Evolutionary conservation across 225 moss, liverwort and hornwort genomes (phyloP).

Genomic region (Takakia lepidozioides): DNA sequence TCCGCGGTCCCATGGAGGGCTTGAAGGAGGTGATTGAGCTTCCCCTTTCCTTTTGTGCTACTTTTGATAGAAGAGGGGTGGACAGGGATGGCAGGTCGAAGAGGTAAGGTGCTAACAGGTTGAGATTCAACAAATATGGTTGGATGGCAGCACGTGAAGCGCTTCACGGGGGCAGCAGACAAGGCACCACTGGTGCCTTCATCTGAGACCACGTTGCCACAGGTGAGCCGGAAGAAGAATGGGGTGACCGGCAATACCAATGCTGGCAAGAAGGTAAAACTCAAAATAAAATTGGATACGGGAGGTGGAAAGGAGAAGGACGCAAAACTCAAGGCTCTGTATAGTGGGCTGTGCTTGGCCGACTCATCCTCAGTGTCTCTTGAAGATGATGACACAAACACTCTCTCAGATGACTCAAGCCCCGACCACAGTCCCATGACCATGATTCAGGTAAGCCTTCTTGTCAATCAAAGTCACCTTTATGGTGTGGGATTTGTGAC

Average conservation of each 20-base stretch:
- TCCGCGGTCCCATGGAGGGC: constrained; percentile 39
- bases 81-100: constrained; percentile 4
- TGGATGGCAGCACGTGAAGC: constrained; percentile 67
- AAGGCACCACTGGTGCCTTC: background rate
- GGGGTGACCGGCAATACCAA: constrained; percentile 25
- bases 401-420: constrained; percentile 62
- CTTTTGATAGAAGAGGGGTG: constrained; percentile 4
- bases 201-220: constrained; percentile 9
- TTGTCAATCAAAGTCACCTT: background rate
- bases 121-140: too few relatives aligned
- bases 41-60: constrained; percentile 4
- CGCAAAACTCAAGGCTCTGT: constrained; percentile 55
- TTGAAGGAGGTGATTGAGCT: constrained; percentile 61
- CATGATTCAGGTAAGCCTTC: constrained; percentile 70
- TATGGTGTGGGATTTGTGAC: background rate
- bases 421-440: constrained; percentile 74
- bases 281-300: constrained; percentile 34
- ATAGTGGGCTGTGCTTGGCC: constrained; percentile 70
- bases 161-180: constrained; percentile 24
- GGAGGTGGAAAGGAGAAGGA: constrained; percentile 30
- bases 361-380: constrained; percentile 59
- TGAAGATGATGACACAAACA: constrained; percentile 58
- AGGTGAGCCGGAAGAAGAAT: constrained; percentile 30
- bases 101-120: constrained; percentile 17
- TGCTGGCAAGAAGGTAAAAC: constrained; percentile 24